Base-by-base conservation (phyloP, 2,329 filamentous ascomycete species). In the Paraconiothyrium brasiliense region DNA sequence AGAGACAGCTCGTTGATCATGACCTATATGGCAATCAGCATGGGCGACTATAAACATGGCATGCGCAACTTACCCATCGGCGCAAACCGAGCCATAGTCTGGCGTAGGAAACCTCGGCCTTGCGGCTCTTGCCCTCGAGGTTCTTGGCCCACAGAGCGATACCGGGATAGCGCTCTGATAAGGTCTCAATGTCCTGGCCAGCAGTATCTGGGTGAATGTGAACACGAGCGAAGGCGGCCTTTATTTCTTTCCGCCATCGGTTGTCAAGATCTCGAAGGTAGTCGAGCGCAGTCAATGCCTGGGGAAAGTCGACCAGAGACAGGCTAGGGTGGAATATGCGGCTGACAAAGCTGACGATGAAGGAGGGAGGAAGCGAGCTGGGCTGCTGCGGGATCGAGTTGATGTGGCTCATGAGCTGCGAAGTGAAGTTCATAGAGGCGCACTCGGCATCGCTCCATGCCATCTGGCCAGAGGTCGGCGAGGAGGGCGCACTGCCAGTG, bases 1-100 rank as follows among this genome's bases (percentile, higher is more conserved):
- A 89, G 79, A 30, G 86, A 84, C 68, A 90, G 83, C 68, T 90
- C 88, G 68, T 90, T 89, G 75, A 90, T 85, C 71, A 90, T 78
- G 61, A 87, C 86, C 86, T 87, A 61, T 27, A 32, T 46, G 34
- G 39, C 46, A 61, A 68, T 63, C 67, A 67, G 43, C n/a, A 24
- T 39, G 30, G 4, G 24, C 35, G 2, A 3, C 7, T 32, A 24
- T 10, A 32, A 54, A 39, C 24, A 5, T 35, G 22, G 34, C 20
- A 22, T 13, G 44, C 3, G 8, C 6, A 35, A n/a, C 84, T 77
- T 79, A 88, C 85, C 88, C 88, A 90, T 70, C 87, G 84, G 66
- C 88, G 84, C 54, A 90, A 77, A 39, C 85, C 85, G 59, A 90
- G 75, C 74, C 87, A 90, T 44, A 89, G 79, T 67, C 87, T 84